A percentile compares a stretch with the other conserved stretches of the same genome.
These are phyloP conservation scores for Domatiomyces catenatus DNA, from an alignment of 2,329 filamentous ascomycete genomes.

Conservation along the genomic window DNA sequence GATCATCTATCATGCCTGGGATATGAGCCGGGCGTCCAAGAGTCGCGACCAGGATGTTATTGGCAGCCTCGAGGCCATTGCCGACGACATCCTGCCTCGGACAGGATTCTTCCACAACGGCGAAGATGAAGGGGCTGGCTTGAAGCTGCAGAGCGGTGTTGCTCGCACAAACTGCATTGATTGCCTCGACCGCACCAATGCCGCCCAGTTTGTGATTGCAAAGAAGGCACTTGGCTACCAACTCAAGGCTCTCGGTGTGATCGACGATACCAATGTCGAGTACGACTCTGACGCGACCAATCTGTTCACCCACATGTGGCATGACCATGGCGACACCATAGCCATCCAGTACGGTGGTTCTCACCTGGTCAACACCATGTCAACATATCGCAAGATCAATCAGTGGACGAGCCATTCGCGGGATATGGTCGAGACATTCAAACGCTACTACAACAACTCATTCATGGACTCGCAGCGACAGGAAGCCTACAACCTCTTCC, in stretches of 20 bases:
- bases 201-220: slow-evolving; percentile 92
- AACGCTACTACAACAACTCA: slow-evolving; percentile 96
- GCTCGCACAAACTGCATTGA: slow-evolving; percentile 96
- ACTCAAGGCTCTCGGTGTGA: slow-evolving; percentile 76
- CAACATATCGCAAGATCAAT: slow-evolving; percentile 96
- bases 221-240: slow-evolving; percentile 88
- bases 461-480: slow-evolving; percentile 96
- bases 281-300: slow-evolving; percentile 96
- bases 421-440: slow-evolving; percentile 99
- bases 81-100: slow-evolving; percentile 66
- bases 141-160: slow-evolving; percentile 74
- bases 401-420: slow-evolving; percentile 96
- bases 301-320: slow-evolving; percentile 95
- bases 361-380: slow-evolving; percentile 97
- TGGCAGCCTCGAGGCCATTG: slow-evolving; percentile 73
- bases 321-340: slow-evolving; percentile 94
- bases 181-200: slow-evolving; percentile 91
- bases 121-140: slow-evolving; percentile 47
- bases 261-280: slow-evolving; percentile 61
- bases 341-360: slow-evolving; percentile 95
- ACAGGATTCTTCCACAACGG: slow-evolving; percentile 96
- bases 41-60: slow-evolving; percentile 88
- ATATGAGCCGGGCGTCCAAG: slow-evolving; percentile 95
- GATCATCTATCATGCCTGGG: slow-evolving; percentile 89
- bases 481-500: slow-evolving; percentile 92